phyloP scores from a whole-genome alignment of 192 early-diverging fungal species.

The Coemansia sp. region DNA sequence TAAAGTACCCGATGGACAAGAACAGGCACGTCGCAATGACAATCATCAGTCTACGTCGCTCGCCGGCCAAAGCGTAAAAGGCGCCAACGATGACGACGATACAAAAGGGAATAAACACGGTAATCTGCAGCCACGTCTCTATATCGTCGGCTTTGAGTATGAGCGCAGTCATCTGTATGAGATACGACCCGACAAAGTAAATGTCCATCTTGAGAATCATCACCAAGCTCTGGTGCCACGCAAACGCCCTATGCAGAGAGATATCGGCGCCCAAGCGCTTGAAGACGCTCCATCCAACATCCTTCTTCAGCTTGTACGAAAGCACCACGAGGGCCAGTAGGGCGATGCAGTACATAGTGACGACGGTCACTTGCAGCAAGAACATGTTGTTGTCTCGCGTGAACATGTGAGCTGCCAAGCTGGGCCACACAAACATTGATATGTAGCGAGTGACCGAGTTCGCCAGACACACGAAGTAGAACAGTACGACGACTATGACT shows the following conservation, averaged over 20 bases:
- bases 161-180: constrained; percentile 58
- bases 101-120: constrained; percentile 40
- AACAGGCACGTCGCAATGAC: constrained; percentile 10
- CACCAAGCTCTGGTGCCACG: constrained; percentile 40
- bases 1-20: constrained; percentile 48
- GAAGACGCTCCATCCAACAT: constrained; percentile 51
- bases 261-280: constrained; percentile 53
- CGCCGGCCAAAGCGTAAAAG: constrained; percentile 31
- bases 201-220: constrained; percentile 49
- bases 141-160: constrained; percentile 47
- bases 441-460: constrained; percentile 30
- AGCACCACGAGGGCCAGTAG: constrained; percentile 29
- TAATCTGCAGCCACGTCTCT: constrained; percentile 49
- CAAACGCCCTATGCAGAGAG: constrained; percentile 48
- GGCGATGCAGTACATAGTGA: constrained; percentile 25
- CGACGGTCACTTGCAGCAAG: constrained; percentile 35
- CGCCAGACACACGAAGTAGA: constrained; percentile 41
- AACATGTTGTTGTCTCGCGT: constrained; percentile 37
- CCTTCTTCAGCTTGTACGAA: constrained; percentile 53
- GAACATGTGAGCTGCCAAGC: constrained; percentile 39
- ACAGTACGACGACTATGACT: constrained; percentile 39
- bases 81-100: constrained; percentile 27
- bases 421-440: constrained; percentile 34
- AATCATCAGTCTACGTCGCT: constrained; percentile 37
- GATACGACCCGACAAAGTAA: constrained; percentile 49